These are phyloP conservation scores for Xylaria sp. DNA, from an alignment of 2,329 filamentous ascomycete species.

Conservation along the genomic window DNA sequence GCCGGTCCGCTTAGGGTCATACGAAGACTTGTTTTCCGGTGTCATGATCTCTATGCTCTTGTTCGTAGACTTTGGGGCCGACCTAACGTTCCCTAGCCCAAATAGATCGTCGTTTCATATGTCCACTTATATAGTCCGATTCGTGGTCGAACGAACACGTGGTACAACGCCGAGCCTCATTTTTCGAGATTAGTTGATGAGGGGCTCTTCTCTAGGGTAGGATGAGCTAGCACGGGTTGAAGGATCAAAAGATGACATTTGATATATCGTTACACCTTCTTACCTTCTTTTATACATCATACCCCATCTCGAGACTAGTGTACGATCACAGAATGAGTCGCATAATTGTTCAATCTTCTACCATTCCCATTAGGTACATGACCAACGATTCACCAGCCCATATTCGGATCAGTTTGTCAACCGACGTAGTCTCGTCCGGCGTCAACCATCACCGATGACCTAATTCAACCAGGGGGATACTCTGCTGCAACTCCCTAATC, in stretches of 20 bases:
- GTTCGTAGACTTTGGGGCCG: not conserved
- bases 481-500: too few relatives aligned
- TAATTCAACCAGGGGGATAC: not conserved
- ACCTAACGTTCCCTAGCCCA: not conserved
- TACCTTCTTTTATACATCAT: too few relatives aligned
- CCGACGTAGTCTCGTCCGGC: not conserved
- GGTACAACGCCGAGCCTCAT: not conserved
- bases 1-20: slow-evolving; percentile 44
- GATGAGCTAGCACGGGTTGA: not conserved
- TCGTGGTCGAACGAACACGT: not conserved
- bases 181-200: not conserved
- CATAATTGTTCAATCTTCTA: too few relatives aligned
- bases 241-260: not conserved
- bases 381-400: slow-evolving; percentile 6
- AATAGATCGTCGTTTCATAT: not conserved
- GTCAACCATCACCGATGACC: not conserved
- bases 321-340: too few relatives aligned
- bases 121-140: slow-evolving; percentile 1
- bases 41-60: too few relatives aligned
- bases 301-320: too few relatives aligned
- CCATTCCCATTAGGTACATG: too few relatives aligned
- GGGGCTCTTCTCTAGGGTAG: slow-evolving; percentile 19
- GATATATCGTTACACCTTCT: too few relatives aligned
- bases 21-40: slow-evolving; percentile 24
- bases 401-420: slow-evolving; percentile 17